Evolutionary conservation across 306 rosid genomes (phyloP).

Genomic region (Prinsepia uniflora): DNA sequence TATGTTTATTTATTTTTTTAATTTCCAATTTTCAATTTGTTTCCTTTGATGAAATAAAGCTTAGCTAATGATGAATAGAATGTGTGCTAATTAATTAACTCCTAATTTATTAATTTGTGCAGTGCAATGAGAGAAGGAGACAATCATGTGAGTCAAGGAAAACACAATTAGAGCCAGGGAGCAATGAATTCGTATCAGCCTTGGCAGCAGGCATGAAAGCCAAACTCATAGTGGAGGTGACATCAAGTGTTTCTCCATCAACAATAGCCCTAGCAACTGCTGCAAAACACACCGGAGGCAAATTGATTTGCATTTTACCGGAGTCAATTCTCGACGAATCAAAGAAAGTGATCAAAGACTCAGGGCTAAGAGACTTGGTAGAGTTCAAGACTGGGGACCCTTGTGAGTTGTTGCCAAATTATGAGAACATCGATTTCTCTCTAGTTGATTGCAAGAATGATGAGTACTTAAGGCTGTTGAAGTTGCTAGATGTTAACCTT

Average conservation of each 20-base stretch:
- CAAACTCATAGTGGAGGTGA: conserved; percentile 61
- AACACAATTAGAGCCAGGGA: conserved; percentile 46
- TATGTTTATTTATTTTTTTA: not conserved
- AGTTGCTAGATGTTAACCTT: conserved; percentile 45
- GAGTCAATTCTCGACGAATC: conserved; percentile 47
- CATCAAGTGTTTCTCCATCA: conserved; percentile 46
- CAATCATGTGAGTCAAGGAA: conserved; percentile 30
- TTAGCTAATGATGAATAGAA: not conserved
- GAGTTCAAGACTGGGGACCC: conserved; percentile 64
- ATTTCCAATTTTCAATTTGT: not conserved
- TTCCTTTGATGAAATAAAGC: too few species aligned
- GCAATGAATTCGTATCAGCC: conserved; percentile 64
- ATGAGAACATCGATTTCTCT: conserved; percentile 59
- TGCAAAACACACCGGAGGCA: conserved; percentile 54
- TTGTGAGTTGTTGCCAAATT: conserved; percentile 30
- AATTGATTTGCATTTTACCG: conserved; percentile 56
- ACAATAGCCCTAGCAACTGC: conserved; percentile 66
- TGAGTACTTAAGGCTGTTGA: conserved; percentile 35
- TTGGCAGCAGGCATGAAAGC: conserved; percentile 73
- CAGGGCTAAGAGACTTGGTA: conserved; percentile 49
- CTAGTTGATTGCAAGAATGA: conserved; percentile 53
- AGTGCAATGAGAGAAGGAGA: conserved; percentile 40
- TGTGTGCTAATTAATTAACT: not conserved
- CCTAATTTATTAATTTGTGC: not conserved
- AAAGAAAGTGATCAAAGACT: conserved; percentile 35